Base-by-base conservation (phyloP, 257 asterid species). In the Gentiana dahurica region DNA sequence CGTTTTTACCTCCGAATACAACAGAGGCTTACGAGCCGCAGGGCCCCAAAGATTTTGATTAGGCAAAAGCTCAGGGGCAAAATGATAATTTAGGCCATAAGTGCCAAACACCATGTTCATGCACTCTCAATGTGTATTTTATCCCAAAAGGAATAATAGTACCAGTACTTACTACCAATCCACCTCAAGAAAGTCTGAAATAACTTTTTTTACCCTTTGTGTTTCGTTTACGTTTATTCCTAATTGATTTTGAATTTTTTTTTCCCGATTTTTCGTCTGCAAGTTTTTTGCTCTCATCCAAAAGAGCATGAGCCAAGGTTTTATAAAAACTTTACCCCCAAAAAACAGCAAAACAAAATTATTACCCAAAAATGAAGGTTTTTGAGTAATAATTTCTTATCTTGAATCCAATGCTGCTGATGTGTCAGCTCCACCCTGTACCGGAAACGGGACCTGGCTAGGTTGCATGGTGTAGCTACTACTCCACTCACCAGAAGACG, bases 401-500 rank as follows among this genome's bases (percentile, higher is more conserved):
- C 59, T 62, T 36, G 73, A 49, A 52, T 52, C 54, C 59, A 65
- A 36, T n/a, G 24, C 24, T 24, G 55, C 24, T 24, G 58, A 46
- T 33, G 64, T 3, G 41, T 68, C 44, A 33, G 49, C 49, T 34
- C 47, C 70, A 57, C 54, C 58, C n/a, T 58, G 74, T 51, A 38
- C 61, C 58, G 60, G 65, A 57, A 61, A 50, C 24, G 62, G 38
- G 60, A 54, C 60, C 47, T 70, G 67, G 24, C 63, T 55, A 35
- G 69, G 64, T 58, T 69, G 70, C 38, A 63, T 65, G 12, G 66
- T 65, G 38, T 57, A 49, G 54, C 61, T 71, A 58, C 65, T 75
- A 54, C 65, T 67, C 68, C 71, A 66, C 53, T 70, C 65, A 65
- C 72, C 71, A 12, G 75, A 72, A 39, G 73, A 69, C 50, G 59